These are phyloP conservation scores for Salix suchowensis DNA, from an alignment of 345 rosid genomes.

Conservation along the genomic window DNA sequence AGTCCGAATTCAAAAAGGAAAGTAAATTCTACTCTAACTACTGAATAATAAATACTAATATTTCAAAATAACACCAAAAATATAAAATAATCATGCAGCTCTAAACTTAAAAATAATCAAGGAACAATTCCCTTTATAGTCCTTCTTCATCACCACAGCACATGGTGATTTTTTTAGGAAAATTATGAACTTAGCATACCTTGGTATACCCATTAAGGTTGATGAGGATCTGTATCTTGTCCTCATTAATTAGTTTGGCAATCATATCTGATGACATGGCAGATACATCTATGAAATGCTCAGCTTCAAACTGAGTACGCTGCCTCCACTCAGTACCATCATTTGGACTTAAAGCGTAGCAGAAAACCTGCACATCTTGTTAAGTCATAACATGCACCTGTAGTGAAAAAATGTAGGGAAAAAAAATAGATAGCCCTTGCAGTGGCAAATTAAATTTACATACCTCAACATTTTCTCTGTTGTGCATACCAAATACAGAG, in stretches of 20 bases:
- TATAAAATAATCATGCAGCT: neutral
- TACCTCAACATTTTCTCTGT: slow-evolving; percentile 82
- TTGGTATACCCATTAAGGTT: slow-evolving; percentile 97
- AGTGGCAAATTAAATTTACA: slow-evolving; percentile 11
- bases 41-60: neutral
- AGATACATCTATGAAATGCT: slow-evolving; percentile 90
- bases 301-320: slow-evolving; percentile 82
- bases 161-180: neutral
- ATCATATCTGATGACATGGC: slow-evolving; percentile 81
- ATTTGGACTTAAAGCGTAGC: slow-evolving; percentile 91
- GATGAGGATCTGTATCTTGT: slow-evolving; percentile 79
- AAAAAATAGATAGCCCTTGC: neutral
- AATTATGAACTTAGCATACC: slow-evolving; percentile 26
- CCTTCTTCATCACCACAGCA: neutral
- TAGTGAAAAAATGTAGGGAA: neutral
- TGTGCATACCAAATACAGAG: slow-evolving; percentile 97
- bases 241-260: slow-evolving; percentile 78
- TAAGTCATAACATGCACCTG: neutral
- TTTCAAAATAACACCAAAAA: neutral
- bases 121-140: neutral
- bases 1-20: neutral
- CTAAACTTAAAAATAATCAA: neutral
- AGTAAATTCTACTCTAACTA: neutral
- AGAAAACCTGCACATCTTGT: slow-evolving; percentile 60
- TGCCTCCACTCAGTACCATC: slow-evolving; percentile 97